Evolutionary conservation across 1,139 yeast species (phyloP).

Genomic region (Sugiyamaella neomexicana): DNA sequence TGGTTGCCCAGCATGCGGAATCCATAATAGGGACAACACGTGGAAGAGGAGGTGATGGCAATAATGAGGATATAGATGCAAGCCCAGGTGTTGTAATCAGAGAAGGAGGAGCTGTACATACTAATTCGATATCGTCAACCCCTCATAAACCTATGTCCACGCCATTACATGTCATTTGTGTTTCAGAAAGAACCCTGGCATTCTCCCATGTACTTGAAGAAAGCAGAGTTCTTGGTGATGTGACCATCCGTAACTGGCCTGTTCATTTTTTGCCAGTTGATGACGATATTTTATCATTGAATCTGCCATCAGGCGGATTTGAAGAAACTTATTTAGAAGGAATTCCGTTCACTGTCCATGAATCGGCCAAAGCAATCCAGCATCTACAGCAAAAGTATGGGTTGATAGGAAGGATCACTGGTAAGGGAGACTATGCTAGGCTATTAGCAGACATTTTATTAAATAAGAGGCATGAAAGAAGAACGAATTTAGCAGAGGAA

Average conservation of each 20-base stretch:
- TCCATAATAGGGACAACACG: slow-evolving; percentile 21
- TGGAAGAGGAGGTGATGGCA: not conserved
- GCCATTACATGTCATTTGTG: slow-evolving; percentile 32
- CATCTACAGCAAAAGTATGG: slow-evolving; percentile 41
- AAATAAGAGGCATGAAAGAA: slow-evolving; percentile 31
- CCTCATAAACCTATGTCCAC: slow-evolving; percentile 21
- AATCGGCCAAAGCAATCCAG: slow-evolving; percentile 45
- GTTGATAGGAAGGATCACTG: slow-evolving; percentile 46
- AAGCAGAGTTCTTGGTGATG: slow-evolving; percentile 43
- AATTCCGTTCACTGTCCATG: slow-evolving; percentile 42
- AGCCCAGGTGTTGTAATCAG: not conserved
- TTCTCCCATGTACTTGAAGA: slow-evolving; percentile 38
- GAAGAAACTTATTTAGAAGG: slow-evolving; percentile 41
- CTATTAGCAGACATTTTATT: slow-evolving; percentile 43
- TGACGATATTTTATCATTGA: slow-evolving; percentile 39
- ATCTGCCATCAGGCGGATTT: slow-evolving; percentile 38
- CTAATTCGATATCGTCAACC: not conserved
- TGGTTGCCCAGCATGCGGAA: slow-evolving; percentile 35
- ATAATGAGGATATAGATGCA: not conserved
- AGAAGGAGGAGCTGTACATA: not conserved
- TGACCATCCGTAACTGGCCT: slow-evolving; percentile 40
- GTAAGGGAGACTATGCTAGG: slow-evolving; percentile 50
- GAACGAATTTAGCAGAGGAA: slow-evolving; percentile 30
- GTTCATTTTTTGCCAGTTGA: slow-evolving; percentile 39
- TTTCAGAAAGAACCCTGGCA: slow-evolving; percentile 41